A percentile compares a stretch with the other conserved stretches of the same genome.
Evolutionary conservation across 352 stramenopile genomes (phyloP).

Genomic region (Phytophthora macrochlamydospora): DNA sequence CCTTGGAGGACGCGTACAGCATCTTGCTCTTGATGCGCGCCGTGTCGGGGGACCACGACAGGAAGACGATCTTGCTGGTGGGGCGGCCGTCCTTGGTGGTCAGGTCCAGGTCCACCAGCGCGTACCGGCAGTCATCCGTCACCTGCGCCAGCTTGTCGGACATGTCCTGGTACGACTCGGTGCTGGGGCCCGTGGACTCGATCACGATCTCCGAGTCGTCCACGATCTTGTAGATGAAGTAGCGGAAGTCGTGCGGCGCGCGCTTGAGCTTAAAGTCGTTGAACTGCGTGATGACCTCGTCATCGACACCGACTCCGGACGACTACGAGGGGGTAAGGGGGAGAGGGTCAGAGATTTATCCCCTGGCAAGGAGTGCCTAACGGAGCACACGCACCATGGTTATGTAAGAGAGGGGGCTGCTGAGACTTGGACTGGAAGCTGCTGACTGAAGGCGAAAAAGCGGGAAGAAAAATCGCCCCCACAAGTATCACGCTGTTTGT

Average conservation of each 20-base stretch:
- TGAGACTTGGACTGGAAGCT: not conserved
- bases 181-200: slow-evolving; percentile 76
- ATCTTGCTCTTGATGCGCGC: slow-evolving; percentile 95
- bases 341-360: too few species aligned
- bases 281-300: slow-evolving; percentile 94
- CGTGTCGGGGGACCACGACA: slow-evolving; percentile 95
- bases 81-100: slow-evolving; percentile 89
- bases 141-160: slow-evolving; percentile 72
- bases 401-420: not conserved
- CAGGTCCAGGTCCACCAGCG: slow-evolving; percentile 90
- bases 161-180: slow-evolving; percentile 91
- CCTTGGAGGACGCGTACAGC: slow-evolving; percentile 95
- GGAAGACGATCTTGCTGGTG: slow-evolving; percentile 91
- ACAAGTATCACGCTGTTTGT: not conserved
- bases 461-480: not conserved
- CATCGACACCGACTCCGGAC: slow-evolving; percentile 92
- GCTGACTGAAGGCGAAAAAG: not conserved
- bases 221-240: slow-evolving; percentile 97
- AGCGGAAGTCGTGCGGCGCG: slow-evolving; percentile 91
- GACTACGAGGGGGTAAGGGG: slow-evolving; percentile 63
- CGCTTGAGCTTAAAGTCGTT: slow-evolving; percentile 96
- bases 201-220: slow-evolving; percentile 94
- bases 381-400: not conserved
- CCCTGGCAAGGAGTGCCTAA: not conserved
- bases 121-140: slow-evolving; percentile 88